phyloP scores from a whole-genome alignment of 257 asterid genomes.

The Solanum clarkiae region DNA sequence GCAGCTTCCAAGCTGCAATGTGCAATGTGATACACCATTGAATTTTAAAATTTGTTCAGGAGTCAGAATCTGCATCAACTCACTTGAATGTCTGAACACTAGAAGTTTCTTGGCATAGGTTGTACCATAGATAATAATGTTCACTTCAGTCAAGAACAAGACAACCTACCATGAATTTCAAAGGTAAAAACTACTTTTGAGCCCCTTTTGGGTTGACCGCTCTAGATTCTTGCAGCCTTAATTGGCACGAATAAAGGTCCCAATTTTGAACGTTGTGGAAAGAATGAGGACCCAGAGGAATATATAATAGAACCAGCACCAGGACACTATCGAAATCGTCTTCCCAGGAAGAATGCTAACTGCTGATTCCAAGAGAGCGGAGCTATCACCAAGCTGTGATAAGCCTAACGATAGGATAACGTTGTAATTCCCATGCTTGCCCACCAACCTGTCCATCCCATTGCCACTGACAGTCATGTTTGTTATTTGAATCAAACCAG shows the following conservation, averaged over 20 bases:
- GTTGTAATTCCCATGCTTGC: constrained; percentile 46
- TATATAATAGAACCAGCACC: constrained; percentile 44
- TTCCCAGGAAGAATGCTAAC: constrained; percentile 45
- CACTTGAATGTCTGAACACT: not conserved
- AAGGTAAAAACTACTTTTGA: not conserved
- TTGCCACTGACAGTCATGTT: constrained; percentile 5
- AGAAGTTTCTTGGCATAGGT: not conserved
- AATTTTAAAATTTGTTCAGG: not conserved
- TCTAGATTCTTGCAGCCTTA: constrained; percentile 1
- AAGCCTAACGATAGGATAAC: constrained; percentile 53
- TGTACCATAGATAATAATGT: not conserved
- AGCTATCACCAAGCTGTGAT: constrained; percentile 33
- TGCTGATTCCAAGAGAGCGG: constrained; percentile 42
- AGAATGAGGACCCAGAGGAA: constrained; percentile 45
- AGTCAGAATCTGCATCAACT: not conserved
- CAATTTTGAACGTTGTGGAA: constrained; percentile 52
- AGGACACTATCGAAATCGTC: constrained; percentile 16
- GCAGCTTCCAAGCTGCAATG: not conserved
- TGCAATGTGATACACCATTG: not conserved
- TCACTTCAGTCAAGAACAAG: not conserved
- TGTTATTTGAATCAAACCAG: constrained; percentile 63
- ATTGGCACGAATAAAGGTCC: constrained; percentile 36
- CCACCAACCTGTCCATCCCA: constrained; percentile 15
- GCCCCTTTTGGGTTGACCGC: not conserved
- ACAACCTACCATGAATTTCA: not conserved